Evolutionary conservation across 106 monocot species (phyloP).

Genomic region (Alisma plantagoaquatica): DNA sequence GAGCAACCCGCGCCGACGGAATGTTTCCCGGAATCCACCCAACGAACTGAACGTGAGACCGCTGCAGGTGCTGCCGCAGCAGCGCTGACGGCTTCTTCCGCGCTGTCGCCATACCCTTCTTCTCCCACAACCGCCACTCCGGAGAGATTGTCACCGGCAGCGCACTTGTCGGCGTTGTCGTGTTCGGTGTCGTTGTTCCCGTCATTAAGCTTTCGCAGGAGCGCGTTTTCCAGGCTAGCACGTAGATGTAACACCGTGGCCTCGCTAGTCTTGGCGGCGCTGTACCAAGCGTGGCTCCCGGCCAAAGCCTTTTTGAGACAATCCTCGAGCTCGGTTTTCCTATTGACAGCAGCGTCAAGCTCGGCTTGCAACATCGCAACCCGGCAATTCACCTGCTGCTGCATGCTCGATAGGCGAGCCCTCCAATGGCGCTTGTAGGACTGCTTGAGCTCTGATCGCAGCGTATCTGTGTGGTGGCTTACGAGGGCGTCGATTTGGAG

Average conservation of each 20-base stretch:
- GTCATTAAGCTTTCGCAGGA: no score
- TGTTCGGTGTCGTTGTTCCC: no score
- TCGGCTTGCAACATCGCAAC: conserved; percentile 37
- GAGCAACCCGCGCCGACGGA: background rate
- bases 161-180: background rate
- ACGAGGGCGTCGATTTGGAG: conserved; percentile 32
- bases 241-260: conserved; percentile 34
- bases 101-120: conserved; percentile 33
- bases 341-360: conserved; percentile 20
- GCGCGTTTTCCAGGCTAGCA: conserved; percentile 39
- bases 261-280: conserved; percentile 46
- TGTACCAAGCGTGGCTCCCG: conserved; percentile 57
- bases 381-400: conserved; percentile 16
- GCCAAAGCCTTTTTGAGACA: conserved; percentile 25
- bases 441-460: background rate
- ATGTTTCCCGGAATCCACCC: no score
- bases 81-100: no score
- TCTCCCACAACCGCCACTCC: no score
- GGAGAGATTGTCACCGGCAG: background rate
- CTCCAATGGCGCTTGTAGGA: background rate
- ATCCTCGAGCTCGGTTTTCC: conserved; percentile 48
- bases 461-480: background rate
- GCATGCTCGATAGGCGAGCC: background rate
- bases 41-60: conserved; percentile 42
- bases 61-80: conserved; percentile 29